Base-by-base conservation (phyloP, 2,329 filamentous ascomycete genomes). In the Penicillium psychrosexuale region DNA sequence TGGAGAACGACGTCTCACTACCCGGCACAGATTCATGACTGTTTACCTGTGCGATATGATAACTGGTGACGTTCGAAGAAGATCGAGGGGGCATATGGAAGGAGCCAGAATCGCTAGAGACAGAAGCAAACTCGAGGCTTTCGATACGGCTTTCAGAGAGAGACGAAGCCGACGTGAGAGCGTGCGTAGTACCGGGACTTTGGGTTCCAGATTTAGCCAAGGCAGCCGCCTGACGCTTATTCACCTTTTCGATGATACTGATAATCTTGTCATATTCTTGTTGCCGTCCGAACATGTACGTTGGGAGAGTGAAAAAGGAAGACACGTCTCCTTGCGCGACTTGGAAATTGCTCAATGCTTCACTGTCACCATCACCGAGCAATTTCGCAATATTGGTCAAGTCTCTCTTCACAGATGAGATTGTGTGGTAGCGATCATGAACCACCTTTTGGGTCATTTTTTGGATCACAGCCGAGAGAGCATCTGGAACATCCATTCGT, bases 371-470 rank as follows among this genome's bases (percentile, higher is more conserved):
- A 64, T 91, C 84, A 3, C 83, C 84, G 7, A 97, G 77, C 36
- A 93, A 80, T 60, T 87, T 82, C 60, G 90, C 86, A 5, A 96
- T 85, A 64, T 86, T 82, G 48, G 85, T 73, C 47, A 97, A 75
- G 69, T 97, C 93, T 66, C 90, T 81, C 61, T 91, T 91, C 55
- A 97, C 81, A 2, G 93, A 92, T 55, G 90, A 91, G 0, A 89
- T 88, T 6, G 91, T 96, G 66, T 96, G 88, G 69, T 97, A 97
- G 13, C 93, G 85, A 55, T 97, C 92, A 53, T 85, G 83, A 45
- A 96, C 89, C 56, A 87, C 89, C 72, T 95, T 96, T 57, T 91
- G 86, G 0, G 91, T 96, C 82, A 95, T 96, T 70, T 91, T 95
- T 69, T 93, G 88, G 38, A 97, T 90, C 40, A 97, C 88, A 31